A percentile compares a stretch with the other conserved stretches of the same genome.
Conservation (phyloP, 2,329 filamentous ascomycete genomes). For the Xylariaceae sp. region DNA sequence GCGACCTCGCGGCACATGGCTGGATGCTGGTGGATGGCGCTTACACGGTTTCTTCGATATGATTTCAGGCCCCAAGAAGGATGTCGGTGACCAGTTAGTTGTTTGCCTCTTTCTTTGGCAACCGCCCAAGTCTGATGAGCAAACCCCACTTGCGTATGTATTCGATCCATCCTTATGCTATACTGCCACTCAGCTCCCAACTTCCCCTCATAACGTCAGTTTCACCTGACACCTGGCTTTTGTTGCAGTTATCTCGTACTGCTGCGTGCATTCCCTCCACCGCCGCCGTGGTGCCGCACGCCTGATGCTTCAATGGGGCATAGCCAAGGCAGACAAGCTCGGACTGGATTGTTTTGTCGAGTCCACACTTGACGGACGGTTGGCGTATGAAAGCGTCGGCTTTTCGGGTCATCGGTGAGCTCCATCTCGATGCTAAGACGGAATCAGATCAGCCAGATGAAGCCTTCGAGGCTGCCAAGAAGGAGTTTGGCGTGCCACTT, state of each 20-base stretch:
- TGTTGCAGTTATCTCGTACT: conserved; percentile 5
- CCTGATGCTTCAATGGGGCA: conserved; percentile 13
- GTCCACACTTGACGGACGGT: conserved; percentile 9
- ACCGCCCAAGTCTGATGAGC: conserved; percentile 12
- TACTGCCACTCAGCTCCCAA: too few species aligned
- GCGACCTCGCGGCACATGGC: neutral
- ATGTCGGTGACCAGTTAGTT: conserved; percentile 16
- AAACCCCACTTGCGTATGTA: conserved; percentile 16
- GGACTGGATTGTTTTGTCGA: conserved; percentile 12
- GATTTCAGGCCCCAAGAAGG: conserved; percentile 9
- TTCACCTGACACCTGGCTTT: neutral
- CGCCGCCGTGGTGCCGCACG: conserved; percentile 11
- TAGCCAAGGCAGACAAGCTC: conserved; percentile 8
- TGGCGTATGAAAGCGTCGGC: conserved; percentile 11
- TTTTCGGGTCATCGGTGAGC: conserved; percentile 23
- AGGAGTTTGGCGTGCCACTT: neutral
- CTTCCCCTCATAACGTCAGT: neutral
- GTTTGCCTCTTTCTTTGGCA: conserved; percentile 3
- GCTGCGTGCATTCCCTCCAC: conserved; percentile 12
- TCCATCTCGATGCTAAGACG: neutral
- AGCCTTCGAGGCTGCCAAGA: neutral
- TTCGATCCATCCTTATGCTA: neutral
- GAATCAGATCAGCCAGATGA: neutral
- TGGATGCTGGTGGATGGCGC: neutral
- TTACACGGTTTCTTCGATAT: neutral